Percentiles rank a stretch among this genome's conserved stretches.
Conservation (phyloP, 2,329 filamentous ascomycete genomes). For the Pseudogymnoascus sp. region DNA sequence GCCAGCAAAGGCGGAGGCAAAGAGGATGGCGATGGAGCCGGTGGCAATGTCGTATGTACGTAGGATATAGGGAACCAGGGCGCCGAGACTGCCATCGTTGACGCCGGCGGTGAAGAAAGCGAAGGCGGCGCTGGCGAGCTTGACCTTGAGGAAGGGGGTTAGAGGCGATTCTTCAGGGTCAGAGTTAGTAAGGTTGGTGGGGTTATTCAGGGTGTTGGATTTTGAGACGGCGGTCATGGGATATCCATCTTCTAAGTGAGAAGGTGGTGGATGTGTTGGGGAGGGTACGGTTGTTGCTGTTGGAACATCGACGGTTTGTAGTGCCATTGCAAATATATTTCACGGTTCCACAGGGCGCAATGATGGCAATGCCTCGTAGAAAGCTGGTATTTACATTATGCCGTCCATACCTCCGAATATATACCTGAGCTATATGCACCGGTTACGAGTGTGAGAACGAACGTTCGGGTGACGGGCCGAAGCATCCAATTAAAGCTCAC, state of each 20-base stretch:
- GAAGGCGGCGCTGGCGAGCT: slow-evolving; percentile 47
- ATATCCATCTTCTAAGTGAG: neutral
- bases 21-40: slow-evolving; percentile 43
- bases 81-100: slow-evolving; percentile 57
- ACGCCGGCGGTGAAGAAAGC: slow-evolving; percentile 59
- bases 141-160: slow-evolving; percentile 26
- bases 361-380: neutral
- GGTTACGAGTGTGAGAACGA: neutral
- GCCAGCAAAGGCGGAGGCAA: slow-evolving; percentile 47
- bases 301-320: neutral
- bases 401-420: slow-evolving; percentile 1
- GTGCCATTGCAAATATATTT: neutral
- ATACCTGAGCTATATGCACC: neutral
- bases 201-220: neutral
- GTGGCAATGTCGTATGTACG: slow-evolving; percentile 47
- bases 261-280: neutral
- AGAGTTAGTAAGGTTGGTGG: neutral
- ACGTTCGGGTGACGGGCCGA: neutral
- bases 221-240: neutral
- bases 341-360: neutral
- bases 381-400: neutral
- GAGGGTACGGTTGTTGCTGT: neutral
- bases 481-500: neutral
- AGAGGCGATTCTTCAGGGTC: neutral
- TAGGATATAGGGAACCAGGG: slow-evolving; percentile 55